phyloP scores from a whole-genome alignment of 768 basidiomycete species.

The Rhizopogon roseolus region DNA sequence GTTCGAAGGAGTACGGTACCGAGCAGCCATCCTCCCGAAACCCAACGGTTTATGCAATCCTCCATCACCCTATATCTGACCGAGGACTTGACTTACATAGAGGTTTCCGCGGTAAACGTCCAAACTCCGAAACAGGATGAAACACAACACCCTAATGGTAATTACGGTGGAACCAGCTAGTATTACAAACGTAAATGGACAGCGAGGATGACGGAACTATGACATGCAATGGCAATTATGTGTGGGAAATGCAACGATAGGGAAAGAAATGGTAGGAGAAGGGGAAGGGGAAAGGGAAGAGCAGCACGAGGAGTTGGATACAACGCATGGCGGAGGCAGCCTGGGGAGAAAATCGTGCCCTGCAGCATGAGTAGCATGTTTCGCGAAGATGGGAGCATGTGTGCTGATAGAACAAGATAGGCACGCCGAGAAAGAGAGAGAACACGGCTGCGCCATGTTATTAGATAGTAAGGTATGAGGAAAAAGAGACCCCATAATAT shows the following conservation, averaged over 20 bases:
- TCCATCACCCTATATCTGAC: too few species aligned
- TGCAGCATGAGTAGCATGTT: not conserved
- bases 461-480: conserved; percentile 9
- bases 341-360: not conserved
- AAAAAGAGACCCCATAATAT: conserved; percentile 13
- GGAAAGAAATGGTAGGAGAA: not conserved
- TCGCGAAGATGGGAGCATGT: conserved; percentile 1
- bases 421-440: conserved; percentile 11
- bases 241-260: conserved; percentile 2
- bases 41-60: too few species aligned
- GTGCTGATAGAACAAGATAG: conserved; percentile 13
- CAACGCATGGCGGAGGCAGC: not conserved
- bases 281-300: not conserved
- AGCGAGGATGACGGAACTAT: conserved; percentile 8
- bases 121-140: not conserved
- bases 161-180: conserved; percentile 24
- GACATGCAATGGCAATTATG: conserved; percentile 3
- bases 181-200: conserved; percentile 29
- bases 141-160: conserved; percentile 12
- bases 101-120: not conserved
- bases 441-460: not conserved
- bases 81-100: too few species aligned
- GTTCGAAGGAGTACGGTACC: too few species aligned
- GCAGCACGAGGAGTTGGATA: not conserved
- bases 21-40: too few species aligned